Percentiles rank a stretch among this genome's conserved stretches.
These are phyloP conservation scores for Saitozyma sp. DNA, from an alignment of 768 basidiomycete species.

Conservation along the genomic window DNA sequence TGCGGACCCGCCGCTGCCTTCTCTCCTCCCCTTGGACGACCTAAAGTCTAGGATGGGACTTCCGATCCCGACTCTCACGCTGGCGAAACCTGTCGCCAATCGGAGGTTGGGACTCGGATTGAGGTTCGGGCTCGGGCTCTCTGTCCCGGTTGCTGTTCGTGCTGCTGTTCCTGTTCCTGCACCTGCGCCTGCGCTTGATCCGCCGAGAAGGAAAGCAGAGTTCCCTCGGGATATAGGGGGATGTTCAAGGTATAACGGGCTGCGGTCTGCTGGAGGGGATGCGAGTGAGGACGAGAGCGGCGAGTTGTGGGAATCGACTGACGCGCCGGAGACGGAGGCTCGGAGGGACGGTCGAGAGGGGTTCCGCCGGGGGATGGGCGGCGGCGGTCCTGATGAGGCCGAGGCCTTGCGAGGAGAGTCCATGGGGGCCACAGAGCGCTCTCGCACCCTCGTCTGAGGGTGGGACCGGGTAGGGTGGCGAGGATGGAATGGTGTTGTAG, in stretches of 20 bases:
- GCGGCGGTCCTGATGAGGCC: neutral
- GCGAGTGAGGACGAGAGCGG: neutral
- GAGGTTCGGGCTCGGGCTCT: neutral
- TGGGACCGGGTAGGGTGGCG: too few relatives aligned
- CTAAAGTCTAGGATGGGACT: too few relatives aligned
- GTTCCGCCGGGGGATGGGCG: slow-evolving; percentile 9
- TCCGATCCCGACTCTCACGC: slow-evolving; percentile 22
- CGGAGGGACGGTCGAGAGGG: slow-evolving; percentile 8
- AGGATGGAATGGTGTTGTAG: too few relatives aligned
- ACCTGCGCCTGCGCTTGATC: neutral
- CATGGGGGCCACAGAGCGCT: too few relatives aligned
- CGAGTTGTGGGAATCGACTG: neutral
- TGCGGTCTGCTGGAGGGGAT: neutral
- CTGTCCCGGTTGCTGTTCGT: neutral
- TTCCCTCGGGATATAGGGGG: neutral
- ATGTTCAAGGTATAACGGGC: neutral
- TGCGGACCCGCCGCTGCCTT: neutral
- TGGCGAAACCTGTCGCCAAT: slow-evolving; percentile 19
- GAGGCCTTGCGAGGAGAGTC: too few relatives aligned
- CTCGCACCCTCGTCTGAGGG: too few relatives aligned
- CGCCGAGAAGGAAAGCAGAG: slow-evolving; percentile 3
- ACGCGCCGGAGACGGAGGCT: neutral
- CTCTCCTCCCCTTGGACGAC: slow-evolving; percentile 13
- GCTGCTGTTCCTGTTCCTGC: neutral
- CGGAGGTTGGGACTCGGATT: neutral